Percentiles rank a stretch among this genome's conserved stretches.
Conservation (phyloP, 805 yeast species). For the Candida dendrica region DNA sequence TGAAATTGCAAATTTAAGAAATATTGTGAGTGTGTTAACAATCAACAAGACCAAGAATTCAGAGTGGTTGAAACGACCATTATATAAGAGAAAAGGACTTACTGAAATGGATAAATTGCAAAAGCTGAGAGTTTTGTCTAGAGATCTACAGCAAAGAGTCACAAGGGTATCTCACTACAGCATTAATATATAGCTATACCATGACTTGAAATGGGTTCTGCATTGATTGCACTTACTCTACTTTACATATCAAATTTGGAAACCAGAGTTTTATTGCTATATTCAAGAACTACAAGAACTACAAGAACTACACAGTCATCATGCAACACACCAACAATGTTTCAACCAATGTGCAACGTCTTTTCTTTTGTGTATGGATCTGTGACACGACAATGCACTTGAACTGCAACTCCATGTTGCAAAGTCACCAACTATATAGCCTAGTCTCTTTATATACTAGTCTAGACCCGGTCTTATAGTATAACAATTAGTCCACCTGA, state of each 20-base stretch:
- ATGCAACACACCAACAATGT: constrained; percentile 73
- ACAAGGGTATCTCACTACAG: background rate
- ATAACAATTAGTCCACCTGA: no score
- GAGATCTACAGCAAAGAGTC: constrained; percentile 9
- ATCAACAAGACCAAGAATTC: constrained; percentile 2
- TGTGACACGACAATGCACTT: no score
- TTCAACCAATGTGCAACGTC: constrained; percentile 91
- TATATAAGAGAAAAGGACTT: constrained; percentile 5
- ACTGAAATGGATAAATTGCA: constrained; percentile 5
- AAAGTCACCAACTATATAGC: no score
- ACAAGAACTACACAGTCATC: constrained; percentile 69
- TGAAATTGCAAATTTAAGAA: constrained; percentile 37
- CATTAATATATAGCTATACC: background rate
- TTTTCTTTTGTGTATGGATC: no score
- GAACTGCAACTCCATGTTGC: no score
- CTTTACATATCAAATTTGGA: no score
- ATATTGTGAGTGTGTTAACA: constrained; percentile 18
- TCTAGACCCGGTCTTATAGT: no score
- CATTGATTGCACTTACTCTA: no score
- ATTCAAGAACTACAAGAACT: constrained; percentile 51
- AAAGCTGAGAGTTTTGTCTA: constrained; percentile 13
- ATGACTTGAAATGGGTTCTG: no score
- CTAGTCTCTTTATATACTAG: no score
- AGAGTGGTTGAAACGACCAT: constrained; percentile 7
- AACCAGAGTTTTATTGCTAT: constrained; percentile 1